phyloP scores from a whole-genome alignment of 352 stramenopile genomes.

The Pythium diclinum region DNA sequence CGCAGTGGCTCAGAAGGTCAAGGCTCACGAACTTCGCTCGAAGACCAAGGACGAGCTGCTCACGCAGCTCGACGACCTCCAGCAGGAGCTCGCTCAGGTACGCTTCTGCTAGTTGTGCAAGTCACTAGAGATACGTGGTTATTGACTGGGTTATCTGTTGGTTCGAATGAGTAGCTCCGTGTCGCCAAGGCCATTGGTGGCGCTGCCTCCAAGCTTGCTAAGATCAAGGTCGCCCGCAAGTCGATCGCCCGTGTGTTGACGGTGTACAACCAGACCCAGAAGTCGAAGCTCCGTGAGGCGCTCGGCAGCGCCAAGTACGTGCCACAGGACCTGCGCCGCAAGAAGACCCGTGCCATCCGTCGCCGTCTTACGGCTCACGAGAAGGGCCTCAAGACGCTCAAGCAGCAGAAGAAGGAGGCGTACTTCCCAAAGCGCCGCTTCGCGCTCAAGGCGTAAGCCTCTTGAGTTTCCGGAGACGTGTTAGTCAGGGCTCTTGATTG shows the following conservation, averaged over 20 bases:
- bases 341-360: constrained; percentile 99
- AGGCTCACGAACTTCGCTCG: constrained; percentile 97
- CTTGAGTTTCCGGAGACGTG: constrained; percentile 17
- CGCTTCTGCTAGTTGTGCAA: not conserved
- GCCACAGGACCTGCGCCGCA: constrained; percentile 96
- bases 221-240: constrained; percentile 99
- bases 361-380: constrained; percentile 95
- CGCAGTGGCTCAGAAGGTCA: constrained; percentile 79
- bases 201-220: constrained; percentile 98
- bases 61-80: constrained; percentile 96
- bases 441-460: constrained; percentile 96
- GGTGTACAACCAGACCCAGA: constrained; percentile 99
- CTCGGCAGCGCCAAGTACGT: constrained; percentile 96
- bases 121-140: not conserved
- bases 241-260: constrained; percentile 99
- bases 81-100: constrained; percentile 95
- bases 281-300: constrained; percentile 95
- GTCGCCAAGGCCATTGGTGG: constrained; percentile 99
- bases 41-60: constrained; percentile 98
- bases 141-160: constrained; percentile 1
- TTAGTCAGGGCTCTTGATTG: constrained; percentile 49
- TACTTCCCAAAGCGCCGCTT: constrained; percentile 97
- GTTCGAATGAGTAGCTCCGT: constrained; percentile 78
- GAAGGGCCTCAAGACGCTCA: constrained; percentile 91
- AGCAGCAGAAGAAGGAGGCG: constrained; percentile 94